Base-by-base conservation (phyloP, 2,329 filamentous ascomycete species). In the Seiridium unicorne region DNA sequence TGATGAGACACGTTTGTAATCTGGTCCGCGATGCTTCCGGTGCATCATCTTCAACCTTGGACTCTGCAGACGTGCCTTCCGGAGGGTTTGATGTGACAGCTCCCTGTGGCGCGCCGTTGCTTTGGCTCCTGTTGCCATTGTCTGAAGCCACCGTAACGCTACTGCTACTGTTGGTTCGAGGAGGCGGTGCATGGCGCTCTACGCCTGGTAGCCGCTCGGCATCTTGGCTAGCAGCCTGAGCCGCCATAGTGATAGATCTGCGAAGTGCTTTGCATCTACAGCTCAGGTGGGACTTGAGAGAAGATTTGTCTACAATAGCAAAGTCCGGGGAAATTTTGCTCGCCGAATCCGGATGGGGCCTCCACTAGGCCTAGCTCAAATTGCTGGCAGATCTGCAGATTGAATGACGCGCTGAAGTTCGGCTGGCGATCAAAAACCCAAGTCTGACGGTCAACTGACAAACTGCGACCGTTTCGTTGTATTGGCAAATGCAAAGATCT, bases 1-100 rank as follows among this genome's bases (percentile, higher is more conserved):
- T 68, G 51, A 73, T 73, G 0, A 72, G 51, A 1, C 65, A 59
- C 60, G 71, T 73, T 62, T 74, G 51, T 13, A 69, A 54, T n/a
- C 63, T 63, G 2, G 71, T 70, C 18, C 72, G 69, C 18, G 58
- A 47, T 47, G 58, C 64, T 58, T 64, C 65, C 34, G 63, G 61
- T 36, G 62, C 58, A 2, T 55, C 55, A 40, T 61, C 61, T 40
- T 57, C 57, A 9, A 61, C 13, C 6, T 49, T 44, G 5, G 34
- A 31, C 26, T 44, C 60, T 18, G 60, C 34, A 13, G 44, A 36
- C 9, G 13, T 13, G 34, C 44, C 35, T 31, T 31, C 1, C 9
- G 46, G 46, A 3, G 44, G 10, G 42, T 26, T 35, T 38, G 44
- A n/a, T 18, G 42, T 38, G 9, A 36, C 38, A 3, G 57, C 31